Evolutionary conservation across 1,139 yeast genomes (phyloP), one percentile per base, ranked within the genome.

Genomic region (Diutina mesorugosa): DNA sequence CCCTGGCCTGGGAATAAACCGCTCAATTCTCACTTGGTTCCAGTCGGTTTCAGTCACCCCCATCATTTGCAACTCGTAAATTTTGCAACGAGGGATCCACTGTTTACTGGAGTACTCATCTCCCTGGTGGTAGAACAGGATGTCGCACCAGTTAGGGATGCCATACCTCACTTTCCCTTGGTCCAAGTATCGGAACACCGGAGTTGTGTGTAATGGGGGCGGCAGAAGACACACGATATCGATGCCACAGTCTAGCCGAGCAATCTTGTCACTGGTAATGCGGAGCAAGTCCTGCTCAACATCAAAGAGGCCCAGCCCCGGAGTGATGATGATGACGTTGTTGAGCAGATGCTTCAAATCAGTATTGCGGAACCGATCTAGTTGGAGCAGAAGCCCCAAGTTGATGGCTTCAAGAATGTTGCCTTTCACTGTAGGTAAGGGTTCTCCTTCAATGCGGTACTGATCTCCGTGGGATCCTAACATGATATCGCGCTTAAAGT

Each of bases 1-100:
- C 68, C 69, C n/a, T 68, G 68, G 41, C 64, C 63, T 51, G 7
- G 54, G 46, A 53, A 67, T 70, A 57, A 86, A 71, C 54, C 86
- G 74, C 47, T 82, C 84, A 30, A 89, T 79, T 16, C 83, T 77
- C 45, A 85, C 79, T 8, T 84, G 80, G 61, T 82, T 82, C 55
- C 84, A 76, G 64, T 91, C 97, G 63, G 87, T 89, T 63, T 91
- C 98, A 86, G 91, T 90, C 6, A 91, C 81, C 0, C 98, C 99
- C 96, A 91, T 91, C 98, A 93, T 95, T 67, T 93, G 99, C 28
- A 95, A 72, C 64, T 91, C 98, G 67, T 93, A 91, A 55, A 95
- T 90, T 65, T 90, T 90, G 68, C 97, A 90, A 45, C 95, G 75
- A 0, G 99, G 97, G 32, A 86, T 80, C 97, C 98, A 93, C 62